These are phyloP conservation scores for Colletotrichum sojae DNA, from an alignment of 2,329 filamentous ascomycete genomes.

Conservation along the genomic window DNA sequence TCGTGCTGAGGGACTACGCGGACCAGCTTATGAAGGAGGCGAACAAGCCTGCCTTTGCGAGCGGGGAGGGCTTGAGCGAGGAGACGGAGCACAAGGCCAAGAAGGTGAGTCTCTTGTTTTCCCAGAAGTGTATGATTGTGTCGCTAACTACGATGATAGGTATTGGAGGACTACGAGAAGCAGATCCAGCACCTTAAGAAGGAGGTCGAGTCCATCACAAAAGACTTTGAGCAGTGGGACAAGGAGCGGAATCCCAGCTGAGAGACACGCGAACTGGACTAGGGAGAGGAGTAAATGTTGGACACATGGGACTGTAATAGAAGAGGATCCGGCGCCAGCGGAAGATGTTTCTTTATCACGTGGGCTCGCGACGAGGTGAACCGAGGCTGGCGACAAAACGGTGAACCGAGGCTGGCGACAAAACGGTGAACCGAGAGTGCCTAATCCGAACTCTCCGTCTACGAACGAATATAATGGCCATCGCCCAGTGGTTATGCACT, in stretches of 20 bases:
- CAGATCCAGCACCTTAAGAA: slow-evolving; percentile 83
- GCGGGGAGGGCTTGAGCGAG: slow-evolving; percentile 73
- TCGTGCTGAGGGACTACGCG: slow-evolving; percentile 80
- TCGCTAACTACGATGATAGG: slow-evolving; percentile 58
- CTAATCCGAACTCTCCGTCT: too few species aligned
- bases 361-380: too few species aligned
- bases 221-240: slow-evolving; percentile 70
- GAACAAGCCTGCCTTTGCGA: slow-evolving; percentile 73
- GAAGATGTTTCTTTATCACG: too few species aligned
- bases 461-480: too few species aligned
- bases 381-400: too few species aligned
- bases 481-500: too few species aligned
- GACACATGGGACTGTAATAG: background rate
- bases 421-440: too few species aligned
- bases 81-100: slow-evolving; percentile 80
- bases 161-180: slow-evolving; percentile 85
- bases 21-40: slow-evolving; percentile 81
- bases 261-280: background rate
- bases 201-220: slow-evolving; percentile 75
- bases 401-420: too few species aligned
- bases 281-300: background rate
- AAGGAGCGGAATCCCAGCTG: slow-evolving; percentile 58
- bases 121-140: slow-evolving; percentile 37
- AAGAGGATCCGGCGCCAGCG: slow-evolving; percentile 14
- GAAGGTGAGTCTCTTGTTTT: slow-evolving; percentile 69